Evolutionary conservation across 768 basidiomycete species (phyloP), one percentile per base, ranked within the genome.

Genomic region (Pleurotus salmoneostramineus): DNA sequence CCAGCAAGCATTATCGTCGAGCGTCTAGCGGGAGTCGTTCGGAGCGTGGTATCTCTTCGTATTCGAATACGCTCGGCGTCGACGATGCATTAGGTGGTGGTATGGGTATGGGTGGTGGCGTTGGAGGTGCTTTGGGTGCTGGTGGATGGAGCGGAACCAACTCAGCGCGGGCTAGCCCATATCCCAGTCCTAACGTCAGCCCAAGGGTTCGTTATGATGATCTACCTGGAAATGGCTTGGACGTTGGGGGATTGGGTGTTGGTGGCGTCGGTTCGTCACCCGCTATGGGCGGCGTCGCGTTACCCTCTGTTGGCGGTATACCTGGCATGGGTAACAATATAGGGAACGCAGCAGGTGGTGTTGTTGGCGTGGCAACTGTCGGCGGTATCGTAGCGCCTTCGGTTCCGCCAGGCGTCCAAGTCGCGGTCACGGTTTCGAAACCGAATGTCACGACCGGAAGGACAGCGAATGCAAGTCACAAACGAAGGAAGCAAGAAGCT

Each of bases 381-480:
- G 34, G 34, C 40, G 52, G 52, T 17, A 27, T 55, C 52, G 40
- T 55, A 12, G 40, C 52, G n/a, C 52, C 52, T 31, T 27, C 40
- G 7, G 46, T 58, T 37, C 49, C 46, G 14, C 14, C 27, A 31
- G 57, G 57, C 8, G 57, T 58, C 12, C 40, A 21, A 44, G 45
- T 43, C 27, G 37, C 52, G 31, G 47, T 40, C 35, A 47, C 45
- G 4, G 76, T 83, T 27, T 79, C 83, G 33, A 91, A 90, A 70
- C 87, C 83, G 68, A 93, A 93, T 60, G 95, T 97, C 11, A 97
- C 95, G 46, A 96, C 94, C 36, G 85, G 87, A 42, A 87, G 93
- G 59, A 97, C 95, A 49, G 87, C 88, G 50, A 88, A 90, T 68
- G 95, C 95, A 3, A 91, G 89, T 62, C 85, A 90, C 66, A 87